Evolutionary conservation across 306 rosid species (phyloP).

Genomic region (Astragalus membranaceus): DNA sequence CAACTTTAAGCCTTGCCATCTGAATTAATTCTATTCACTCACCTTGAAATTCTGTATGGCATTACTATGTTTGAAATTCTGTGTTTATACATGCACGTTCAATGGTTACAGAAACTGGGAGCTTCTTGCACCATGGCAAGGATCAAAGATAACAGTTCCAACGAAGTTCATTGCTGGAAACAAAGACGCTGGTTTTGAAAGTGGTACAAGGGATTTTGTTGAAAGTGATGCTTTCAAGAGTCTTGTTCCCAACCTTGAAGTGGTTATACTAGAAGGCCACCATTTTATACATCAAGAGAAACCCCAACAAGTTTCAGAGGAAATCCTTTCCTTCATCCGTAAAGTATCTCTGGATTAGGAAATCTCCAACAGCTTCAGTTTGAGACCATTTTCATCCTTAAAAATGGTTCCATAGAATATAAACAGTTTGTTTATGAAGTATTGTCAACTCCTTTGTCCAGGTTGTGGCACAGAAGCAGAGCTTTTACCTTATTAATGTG

Average conservation of each 20-base stretch:
- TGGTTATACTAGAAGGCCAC: slow-evolving; percentile 33
- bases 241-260: slow-evolving; percentile 35
- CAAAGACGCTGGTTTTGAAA: slow-evolving; percentile 24
- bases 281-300: slow-evolving; percentile 41
- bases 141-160: slow-evolving; percentile 37
- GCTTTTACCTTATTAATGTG: neutral
- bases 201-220: slow-evolving; percentile 27
- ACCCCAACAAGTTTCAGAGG: slow-evolving; percentile 30
- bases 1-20: no score
- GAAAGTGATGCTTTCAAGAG: slow-evolving; percentile 27
- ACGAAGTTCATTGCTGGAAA: slow-evolving; percentile 30
- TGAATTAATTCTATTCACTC: no score
- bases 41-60: no score
- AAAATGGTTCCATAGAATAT: neutral
- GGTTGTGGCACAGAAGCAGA: neutral
- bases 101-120: slow-evolving; percentile 36
- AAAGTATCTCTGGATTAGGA: slow-evolving; percentile 20
- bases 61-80: neutral
- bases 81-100: no score
- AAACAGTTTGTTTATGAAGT: neutral
- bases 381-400: neutral
- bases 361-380: neutral
- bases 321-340: slow-evolving; percentile 35
- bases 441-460: neutral
- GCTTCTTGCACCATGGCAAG: slow-evolving; percentile 46